Percentiles rank a stretch among this genome's conserved stretches.
These are phyloP conservation scores for Hortaea werneckii DNA, from an alignment of 2,329 filamentous ascomycete species.

Conservation along the genomic window DNA sequence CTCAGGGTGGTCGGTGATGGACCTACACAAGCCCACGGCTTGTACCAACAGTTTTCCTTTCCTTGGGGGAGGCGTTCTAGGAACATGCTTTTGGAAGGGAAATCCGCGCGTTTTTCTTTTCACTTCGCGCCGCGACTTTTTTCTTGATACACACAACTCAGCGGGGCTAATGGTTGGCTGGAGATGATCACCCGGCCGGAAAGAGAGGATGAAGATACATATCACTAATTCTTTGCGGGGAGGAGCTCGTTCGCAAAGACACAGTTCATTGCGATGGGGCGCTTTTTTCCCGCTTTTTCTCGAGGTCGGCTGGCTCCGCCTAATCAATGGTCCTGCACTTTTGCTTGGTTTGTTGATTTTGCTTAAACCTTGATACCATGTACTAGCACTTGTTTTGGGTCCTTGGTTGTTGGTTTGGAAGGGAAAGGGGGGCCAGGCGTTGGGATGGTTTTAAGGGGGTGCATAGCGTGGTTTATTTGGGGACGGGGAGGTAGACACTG, in stretches of 20 bases:
- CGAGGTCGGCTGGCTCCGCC: conserved; percentile 5
- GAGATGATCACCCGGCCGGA: neutral
- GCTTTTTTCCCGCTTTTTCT: neutral
- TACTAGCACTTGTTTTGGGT: conserved; percentile 4
- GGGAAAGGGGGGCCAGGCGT: neutral
- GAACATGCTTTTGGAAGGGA: no score
- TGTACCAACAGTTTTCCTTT: neutral
- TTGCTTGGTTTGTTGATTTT: conserved; percentile 4
- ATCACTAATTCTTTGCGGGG: no score
- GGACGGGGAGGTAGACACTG: neutral
- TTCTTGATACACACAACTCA: neutral
- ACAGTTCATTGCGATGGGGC: neutral
- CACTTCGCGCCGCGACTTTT: no score
- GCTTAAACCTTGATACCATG: conserved; percentile 10
- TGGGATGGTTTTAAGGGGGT: neutral
- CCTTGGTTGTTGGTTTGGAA: neutral
- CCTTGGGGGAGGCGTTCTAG: no score
- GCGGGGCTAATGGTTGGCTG: neutral
- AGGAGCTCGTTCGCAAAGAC: no score
- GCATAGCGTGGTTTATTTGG: conserved; percentile 3
- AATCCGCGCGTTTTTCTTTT: no score
- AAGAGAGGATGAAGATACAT: neutral
- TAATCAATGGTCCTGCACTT: neutral
- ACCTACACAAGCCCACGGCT: neutral
- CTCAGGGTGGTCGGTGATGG: neutral